These are phyloP conservation scores for Smithsoniella earleae DNA, from an alignment of 163 green algal species.

Conservation along the genomic window DNA sequence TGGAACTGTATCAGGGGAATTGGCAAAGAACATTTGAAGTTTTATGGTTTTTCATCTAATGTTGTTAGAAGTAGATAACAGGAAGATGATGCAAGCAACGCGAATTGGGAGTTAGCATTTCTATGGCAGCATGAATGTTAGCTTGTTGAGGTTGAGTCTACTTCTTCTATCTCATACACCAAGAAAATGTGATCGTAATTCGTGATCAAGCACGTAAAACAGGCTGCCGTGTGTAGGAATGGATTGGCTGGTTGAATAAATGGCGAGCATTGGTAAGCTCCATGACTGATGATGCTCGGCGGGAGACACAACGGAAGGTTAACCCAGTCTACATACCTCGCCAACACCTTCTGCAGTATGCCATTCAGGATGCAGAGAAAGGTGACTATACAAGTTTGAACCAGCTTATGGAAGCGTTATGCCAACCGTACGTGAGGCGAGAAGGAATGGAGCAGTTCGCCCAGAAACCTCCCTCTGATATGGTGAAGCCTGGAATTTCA, in stretches of 20 bases:
- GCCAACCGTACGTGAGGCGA: constrained; percentile 58
- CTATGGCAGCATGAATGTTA: too few species aligned
- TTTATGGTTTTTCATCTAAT: too few species aligned
- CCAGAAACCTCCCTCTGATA: constrained; percentile 45
- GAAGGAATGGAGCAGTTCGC: constrained; percentile 49
- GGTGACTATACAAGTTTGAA: constrained; percentile 54
- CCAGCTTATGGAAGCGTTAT: constrained; percentile 51
- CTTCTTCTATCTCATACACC: too few species aligned
- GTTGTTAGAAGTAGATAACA: too few species aligned
- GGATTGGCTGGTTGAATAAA: constrained; percentile 16
- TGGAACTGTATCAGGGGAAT: too few species aligned
- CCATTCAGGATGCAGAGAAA: constrained; percentile 56
- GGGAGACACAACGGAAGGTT: constrained; percentile 43
- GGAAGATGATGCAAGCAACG: too few species aligned
- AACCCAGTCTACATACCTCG: constrained; percentile 73
- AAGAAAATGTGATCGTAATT: too few species aligned
- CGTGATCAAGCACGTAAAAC: too few species aligned
- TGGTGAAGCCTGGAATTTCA: constrained; percentile 61
- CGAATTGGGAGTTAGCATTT: too few species aligned
- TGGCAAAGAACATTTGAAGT: too few species aligned
- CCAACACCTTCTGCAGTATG: constrained; percentile 71
- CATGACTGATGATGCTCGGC: constrained; percentile 36
- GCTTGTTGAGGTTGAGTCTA: too few species aligned
- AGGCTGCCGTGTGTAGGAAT: constrained; percentile 12
- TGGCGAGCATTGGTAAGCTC: background rate